Percentiles rank a stretch among this genome's conserved stretches.
Evolutionary conservation across 352 stramenopile species (phyloP).

Genomic region (Globisporangium spinosum): DNA sequence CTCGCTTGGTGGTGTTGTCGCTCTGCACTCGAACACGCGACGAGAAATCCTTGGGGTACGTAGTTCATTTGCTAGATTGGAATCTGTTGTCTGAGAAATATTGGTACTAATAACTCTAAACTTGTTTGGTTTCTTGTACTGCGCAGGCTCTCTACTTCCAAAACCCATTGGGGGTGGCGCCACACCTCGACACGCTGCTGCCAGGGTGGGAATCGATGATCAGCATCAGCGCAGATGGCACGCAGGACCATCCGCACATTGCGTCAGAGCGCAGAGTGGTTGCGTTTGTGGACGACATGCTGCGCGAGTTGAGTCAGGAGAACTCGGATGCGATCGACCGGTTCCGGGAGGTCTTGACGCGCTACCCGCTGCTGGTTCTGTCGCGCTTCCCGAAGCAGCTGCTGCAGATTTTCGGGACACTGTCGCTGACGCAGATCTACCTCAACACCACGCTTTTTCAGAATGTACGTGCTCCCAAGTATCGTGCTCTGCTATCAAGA

Average conservation of each 20-base stretch:
- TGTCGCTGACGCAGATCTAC: slow-evolving; percentile 71
- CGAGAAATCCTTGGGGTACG: slow-evolving; percentile 54
- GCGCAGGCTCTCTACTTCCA: slow-evolving; percentile 56
- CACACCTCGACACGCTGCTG: slow-evolving; percentile 46
- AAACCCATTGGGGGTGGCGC: slow-evolving; percentile 41
- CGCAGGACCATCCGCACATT: slow-evolving; percentile 17
- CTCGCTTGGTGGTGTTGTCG: slow-evolving; percentile 16
- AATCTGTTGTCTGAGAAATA: slow-evolving; percentile 7
- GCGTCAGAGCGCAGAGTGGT: slow-evolving; percentile 23
- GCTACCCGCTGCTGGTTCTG: slow-evolving; percentile 52
- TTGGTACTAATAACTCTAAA: neutral
- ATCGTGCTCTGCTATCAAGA: neutral
- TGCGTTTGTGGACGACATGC: slow-evolving; percentile 42
- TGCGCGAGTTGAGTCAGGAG: slow-evolving; percentile 43
- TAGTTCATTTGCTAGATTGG: neutral
- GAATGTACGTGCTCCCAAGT: slow-evolving; percentile 35
- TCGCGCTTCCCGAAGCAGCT: slow-evolving; percentile 45
- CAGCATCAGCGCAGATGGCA: slow-evolving; percentile 22
- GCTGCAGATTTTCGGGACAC: slow-evolving; percentile 47
- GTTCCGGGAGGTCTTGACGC: slow-evolving; percentile 53
- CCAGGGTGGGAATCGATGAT: slow-evolving; percentile 56
- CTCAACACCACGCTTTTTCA: slow-evolving; percentile 55
- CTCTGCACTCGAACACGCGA: slow-evolving; percentile 20
- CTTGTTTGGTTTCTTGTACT: neutral
- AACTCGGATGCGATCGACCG: slow-evolving; percentile 48